Conservation (phyloP, 169 alveolate genomes). For the Plasmodium billcollinsi region DNA sequence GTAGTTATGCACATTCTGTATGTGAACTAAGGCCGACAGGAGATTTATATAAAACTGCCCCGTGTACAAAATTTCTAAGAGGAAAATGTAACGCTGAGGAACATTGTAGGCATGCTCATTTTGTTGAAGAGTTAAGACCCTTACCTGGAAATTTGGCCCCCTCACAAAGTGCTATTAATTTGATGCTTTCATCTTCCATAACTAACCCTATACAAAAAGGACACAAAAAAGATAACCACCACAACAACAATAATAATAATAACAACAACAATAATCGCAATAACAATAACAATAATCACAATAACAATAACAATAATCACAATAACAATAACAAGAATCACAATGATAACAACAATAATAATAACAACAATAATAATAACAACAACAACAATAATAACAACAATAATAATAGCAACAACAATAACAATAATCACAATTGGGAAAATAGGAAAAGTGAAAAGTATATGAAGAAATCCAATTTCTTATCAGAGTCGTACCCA, state of each 20-base stretch:
- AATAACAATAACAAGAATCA: background rate
- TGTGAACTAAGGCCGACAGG: conserved; percentile 74
- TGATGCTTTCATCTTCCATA: conserved; percentile 53
- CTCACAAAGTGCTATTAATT: conserved; percentile 67
- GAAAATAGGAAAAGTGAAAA: conserved; percentile 6
- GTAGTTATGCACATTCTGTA: conserved; percentile 76
- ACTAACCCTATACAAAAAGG: conserved; percentile 21
- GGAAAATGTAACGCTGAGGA: conserved; percentile 75
- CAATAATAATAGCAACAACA: background rate
- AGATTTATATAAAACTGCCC: conserved; percentile 72
- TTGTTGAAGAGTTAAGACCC: conserved; percentile 58
- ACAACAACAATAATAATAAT: background rate
- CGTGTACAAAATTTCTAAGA: conserved; percentile 62
- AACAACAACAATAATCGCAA: background rate
- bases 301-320: background rate
- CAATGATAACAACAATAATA: background rate
- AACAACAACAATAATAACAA: background rate
- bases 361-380: background rate
- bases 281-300: conserved; percentile 7
- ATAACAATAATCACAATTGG: background rate
- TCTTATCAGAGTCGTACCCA: background rate
- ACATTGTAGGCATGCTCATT: conserved; percentile 73
- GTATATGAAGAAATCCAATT: background rate
- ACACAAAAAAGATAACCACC: background rate
- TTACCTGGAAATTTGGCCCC: conserved; percentile 63